Conservation (phyloP, 805 yeast species). For the Metschnikowia santaceciliae region DNA sequence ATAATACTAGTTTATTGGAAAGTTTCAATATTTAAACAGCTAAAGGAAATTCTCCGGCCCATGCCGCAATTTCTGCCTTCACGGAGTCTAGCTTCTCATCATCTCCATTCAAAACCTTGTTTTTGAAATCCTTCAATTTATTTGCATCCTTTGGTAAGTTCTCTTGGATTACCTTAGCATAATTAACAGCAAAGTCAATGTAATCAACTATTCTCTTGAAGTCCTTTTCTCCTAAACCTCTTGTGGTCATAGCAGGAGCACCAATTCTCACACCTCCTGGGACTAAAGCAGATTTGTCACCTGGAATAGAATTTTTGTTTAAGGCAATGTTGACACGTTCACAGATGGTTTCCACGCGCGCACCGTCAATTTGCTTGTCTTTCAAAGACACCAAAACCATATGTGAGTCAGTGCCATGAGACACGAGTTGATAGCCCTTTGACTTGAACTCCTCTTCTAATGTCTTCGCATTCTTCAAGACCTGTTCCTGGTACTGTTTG, state of each 20-base stretch:
- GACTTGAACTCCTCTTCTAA: conserved; percentile 71
- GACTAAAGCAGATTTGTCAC: conserved; percentile 92
- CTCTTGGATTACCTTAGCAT: conserved; percentile 72
- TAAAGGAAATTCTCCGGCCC: conserved; percentile 88
- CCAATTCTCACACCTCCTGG: conserved; percentile 98
- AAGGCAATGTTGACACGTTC: conserved; percentile 93
- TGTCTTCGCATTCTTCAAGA: conserved; percentile 80
- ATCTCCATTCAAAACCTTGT: conserved; percentile 53
- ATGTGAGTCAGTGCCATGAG: conserved; percentile 96
- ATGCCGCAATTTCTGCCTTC: conserved; percentile 74
- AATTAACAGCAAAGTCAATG: conserved; percentile 52
- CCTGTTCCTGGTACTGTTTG: conserved; percentile 84
- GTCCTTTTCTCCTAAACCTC: conserved; percentile 89
- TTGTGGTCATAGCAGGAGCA: conserved; percentile 97
- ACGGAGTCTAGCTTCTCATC: conserved; percentile 58
- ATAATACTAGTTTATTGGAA: background rate
- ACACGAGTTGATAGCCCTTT: conserved; percentile 76
- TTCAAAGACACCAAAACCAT: conserved; percentile 88
- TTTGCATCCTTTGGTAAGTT: conserved; percentile 87
- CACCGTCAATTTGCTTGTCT: conserved; percentile 91
- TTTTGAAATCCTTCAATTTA: conserved; percentile 94
- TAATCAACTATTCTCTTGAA: conserved; percentile 74
- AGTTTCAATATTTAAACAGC: conserved; percentile 26
- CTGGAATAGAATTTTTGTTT: conserved; percentile 97
- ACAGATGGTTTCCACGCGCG: conserved; percentile 92